These are phyloP conservation scores for Asterella californica DNA, from an alignment of 225 moss, liverwort and hornwort species.

Conservation along the genomic window DNA sequence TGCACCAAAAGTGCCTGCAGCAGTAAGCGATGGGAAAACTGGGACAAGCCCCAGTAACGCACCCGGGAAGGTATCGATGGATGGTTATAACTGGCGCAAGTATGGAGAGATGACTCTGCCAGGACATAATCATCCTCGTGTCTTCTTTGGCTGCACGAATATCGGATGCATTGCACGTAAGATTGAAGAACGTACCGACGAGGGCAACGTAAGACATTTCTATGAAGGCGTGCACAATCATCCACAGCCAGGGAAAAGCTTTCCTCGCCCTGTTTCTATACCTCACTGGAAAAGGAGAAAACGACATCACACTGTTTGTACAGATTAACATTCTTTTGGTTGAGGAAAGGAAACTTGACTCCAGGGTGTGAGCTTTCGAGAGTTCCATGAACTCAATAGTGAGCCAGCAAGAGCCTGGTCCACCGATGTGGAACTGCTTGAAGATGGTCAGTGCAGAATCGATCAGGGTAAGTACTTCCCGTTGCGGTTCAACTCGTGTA, in stretches of 20 bases:
- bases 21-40: slow-evolving; percentile 3
- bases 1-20: slow-evolving; percentile 5
- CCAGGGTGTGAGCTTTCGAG: background rate
- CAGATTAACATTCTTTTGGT: background rate
- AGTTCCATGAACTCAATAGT: background rate
- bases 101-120: slow-evolving; percentile 33
- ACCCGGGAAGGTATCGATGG: slow-evolving; percentile 22
- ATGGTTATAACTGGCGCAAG: slow-evolving; percentile 41
- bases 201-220: slow-evolving; percentile 29
- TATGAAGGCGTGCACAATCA: slow-evolving; percentile 42
- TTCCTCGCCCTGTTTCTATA: slow-evolving; percentile 21
- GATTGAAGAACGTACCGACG: slow-evolving; percentile 33
- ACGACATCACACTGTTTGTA: slow-evolving; percentile 17
- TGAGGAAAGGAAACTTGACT: background rate
- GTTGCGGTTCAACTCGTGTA: background rate
- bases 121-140: slow-evolving; percentile 17
- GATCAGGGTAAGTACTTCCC: background rate
- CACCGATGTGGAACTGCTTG: background rate
- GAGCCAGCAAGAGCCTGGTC: background rate
- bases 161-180: slow-evolving; percentile 46
- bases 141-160: slow-evolving; percentile 41
- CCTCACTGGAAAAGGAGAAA: slow-evolving; percentile 33
- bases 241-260: slow-evolving; percentile 33
- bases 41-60: slow-evolving; percentile 2
- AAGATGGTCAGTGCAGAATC: background rate